Base-by-base conservation (phyloP, 192 early-diverging fungal genomes). In the Geranomyces variabilis region DNA sequence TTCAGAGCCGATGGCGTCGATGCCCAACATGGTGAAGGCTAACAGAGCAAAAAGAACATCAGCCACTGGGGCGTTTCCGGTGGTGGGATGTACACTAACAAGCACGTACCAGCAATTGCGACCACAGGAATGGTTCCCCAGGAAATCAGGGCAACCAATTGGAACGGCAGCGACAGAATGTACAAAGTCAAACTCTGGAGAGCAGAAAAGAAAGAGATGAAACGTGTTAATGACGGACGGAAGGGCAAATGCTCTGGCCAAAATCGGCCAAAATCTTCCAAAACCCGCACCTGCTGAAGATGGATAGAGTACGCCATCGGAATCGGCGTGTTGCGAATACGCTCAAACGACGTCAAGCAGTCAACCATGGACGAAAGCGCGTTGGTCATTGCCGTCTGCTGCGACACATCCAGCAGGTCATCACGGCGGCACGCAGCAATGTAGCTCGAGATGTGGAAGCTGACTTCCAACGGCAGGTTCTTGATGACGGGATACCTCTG, bases 251-350 rank as follows among this genome's bases (percentile, higher is more conserved):
- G n/a, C 47, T 14, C 12, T 48, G 47, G 13, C n/a, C 47, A n/a
- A 12, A 48, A 14, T 48, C n/a, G 47, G 13, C 47, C 47, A 48
- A 12, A n/a, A n/a, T 48, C 47, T 48, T 48, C 13, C 12, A 12
- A 14, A 41, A 7, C 36, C 36, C 36, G 3, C 24, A 88, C 89
- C 78, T 97, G 95, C 66, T 90, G 87, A 65, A 98, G 80, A 78
- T 95, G 94, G 67, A 94, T 91, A n/a, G 86, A 81, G 69, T 96
- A 96, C 7, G 93, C 92, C 49, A 92, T 67, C 17, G 94, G 96
- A 67, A 96, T 94, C 2, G 96, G 96, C 15, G 91, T 92, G 36
- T 84, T 83, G 15, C 90, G 69, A 72, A 97, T 93, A 46, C 96
- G 88, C 81, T 96, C 93, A 69, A 93, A 93, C 9, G 77, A 73